These are phyloP conservation scores for Pogostemon cablin DNA, from an alignment of 257 asterid genomes.

Conservation along the genomic window DNA sequence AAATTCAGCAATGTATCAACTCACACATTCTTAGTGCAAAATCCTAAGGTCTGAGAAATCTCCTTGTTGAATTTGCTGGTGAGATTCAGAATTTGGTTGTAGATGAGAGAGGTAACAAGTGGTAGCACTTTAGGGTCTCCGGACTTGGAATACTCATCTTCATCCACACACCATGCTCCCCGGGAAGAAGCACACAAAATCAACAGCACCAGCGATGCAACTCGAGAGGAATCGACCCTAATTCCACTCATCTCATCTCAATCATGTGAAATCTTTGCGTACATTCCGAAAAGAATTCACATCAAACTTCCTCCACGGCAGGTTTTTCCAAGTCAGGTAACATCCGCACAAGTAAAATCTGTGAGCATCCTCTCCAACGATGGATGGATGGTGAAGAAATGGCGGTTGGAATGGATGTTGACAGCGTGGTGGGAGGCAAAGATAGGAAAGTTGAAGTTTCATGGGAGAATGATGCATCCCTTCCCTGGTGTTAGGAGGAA, in stretches of 20 bases:
- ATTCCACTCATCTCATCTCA: conserved; percentile 88
- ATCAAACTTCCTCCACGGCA: not conserved
- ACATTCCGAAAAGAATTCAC: conserved; percentile 37
- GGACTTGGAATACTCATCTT: conserved; percentile 47
- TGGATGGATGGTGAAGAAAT: conserved; percentile 19
- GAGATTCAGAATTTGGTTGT: conserved; percentile 76
- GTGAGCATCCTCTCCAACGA: conserved; percentile 28
- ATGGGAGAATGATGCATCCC: conserved; percentile 46
- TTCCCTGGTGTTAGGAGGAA: conserved; percentile 62
- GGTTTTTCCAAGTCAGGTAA: conserved; percentile 6
- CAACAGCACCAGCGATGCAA: conserved; percentile 52
- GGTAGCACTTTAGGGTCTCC: conserved; percentile 56
- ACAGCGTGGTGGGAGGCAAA: conserved; percentile 39
- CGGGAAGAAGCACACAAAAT: conserved; percentile 46
- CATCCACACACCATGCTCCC: conserved; percentile 55
- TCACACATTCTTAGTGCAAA: conserved; percentile 82
- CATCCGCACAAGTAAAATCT: conserved; percentile 14
- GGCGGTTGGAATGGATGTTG: conserved; percentile 9
- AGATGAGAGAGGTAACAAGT: conserved; percentile 68
- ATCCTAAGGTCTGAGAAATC: conserved; percentile 62
- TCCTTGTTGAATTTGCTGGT: conserved; percentile 68
- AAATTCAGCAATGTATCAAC: conserved; percentile 39
- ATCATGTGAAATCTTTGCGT: conserved; percentile 40
- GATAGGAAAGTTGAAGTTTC: conserved; percentile 35
- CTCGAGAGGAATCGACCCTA: conserved; percentile 58